Evolutionary conservation across 2,329 filamentous ascomycete genomes (phyloP).

Genomic region (Venturiaceae sp.): DNA sequence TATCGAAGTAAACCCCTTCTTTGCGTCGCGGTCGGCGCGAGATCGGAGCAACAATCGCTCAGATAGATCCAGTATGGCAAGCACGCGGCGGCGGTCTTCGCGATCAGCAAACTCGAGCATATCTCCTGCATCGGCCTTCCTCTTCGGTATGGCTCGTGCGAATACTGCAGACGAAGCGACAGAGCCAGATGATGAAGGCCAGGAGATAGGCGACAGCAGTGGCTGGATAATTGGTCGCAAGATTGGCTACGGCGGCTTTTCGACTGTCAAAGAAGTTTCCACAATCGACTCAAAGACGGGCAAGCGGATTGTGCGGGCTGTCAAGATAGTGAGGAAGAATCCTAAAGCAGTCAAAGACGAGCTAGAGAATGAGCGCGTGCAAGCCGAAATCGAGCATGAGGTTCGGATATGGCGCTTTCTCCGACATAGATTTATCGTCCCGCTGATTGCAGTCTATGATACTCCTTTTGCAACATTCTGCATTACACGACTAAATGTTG

Average conservation of each 20-base stretch:
- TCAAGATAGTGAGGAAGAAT: constrained; percentile 58
- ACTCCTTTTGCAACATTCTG: constrained; percentile 61
- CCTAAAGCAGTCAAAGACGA: constrained; percentile 43
- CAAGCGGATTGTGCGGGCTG: constrained; percentile 46
- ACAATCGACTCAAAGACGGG: constrained; percentile 42
- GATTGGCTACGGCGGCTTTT: constrained; percentile 57
- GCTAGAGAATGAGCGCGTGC: constrained; percentile 53
- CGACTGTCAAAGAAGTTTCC: constrained; percentile 56
- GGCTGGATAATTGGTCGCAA: constrained; percentile 59
- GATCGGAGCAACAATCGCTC: constrained; percentile 17
- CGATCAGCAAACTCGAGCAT: constrained; percentile 4
- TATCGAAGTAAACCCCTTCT: constrained; percentile 8
- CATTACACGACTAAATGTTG: constrained; percentile 54
- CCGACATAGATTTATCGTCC: constrained; percentile 51
- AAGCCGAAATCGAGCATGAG: constrained; percentile 60
- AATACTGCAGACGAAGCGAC: constrained; percentile 25
- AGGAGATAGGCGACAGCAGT: constrained; percentile 49
- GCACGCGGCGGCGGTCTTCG: neutral
- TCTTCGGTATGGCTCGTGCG: constrained; percentile 33
- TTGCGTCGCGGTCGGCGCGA: constrained; percentile 8
- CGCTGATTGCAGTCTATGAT: constrained; percentile 54
- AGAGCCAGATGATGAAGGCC: constrained; percentile 57
- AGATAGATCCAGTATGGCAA: constrained; percentile 14
- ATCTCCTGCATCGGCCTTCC: constrained; percentile 48
- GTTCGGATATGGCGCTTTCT: constrained; percentile 58